phyloP scores from a whole-genome alignment of 352 stramenopile genomes.

The Globisporangium perplexum region DNA sequence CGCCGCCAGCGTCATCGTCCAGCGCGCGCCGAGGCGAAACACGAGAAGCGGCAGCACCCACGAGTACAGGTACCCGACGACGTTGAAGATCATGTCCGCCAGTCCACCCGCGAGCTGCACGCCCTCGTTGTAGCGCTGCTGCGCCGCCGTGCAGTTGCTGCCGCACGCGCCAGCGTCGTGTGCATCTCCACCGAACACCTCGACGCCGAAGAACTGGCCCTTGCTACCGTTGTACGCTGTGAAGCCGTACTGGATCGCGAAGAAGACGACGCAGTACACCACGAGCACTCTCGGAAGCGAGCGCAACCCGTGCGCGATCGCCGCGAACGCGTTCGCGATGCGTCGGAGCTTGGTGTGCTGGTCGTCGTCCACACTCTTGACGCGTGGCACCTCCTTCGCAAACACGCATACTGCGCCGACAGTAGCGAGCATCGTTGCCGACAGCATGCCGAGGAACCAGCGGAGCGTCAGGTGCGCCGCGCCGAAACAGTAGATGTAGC shows the following conservation, averaged over 20 bases:
- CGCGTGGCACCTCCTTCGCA: slow-evolving; percentile 32
- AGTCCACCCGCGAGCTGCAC: slow-evolving; percentile 36
- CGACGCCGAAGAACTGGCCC: slow-evolving; percentile 53
- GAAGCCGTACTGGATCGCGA: slow-evolving; percentile 44
- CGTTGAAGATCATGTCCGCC: slow-evolving; percentile 33
- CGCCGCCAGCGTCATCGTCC: slow-evolving; percentile 22
- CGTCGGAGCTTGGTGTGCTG: slow-evolving; percentile 13
- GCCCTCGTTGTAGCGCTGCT: slow-evolving; percentile 35
- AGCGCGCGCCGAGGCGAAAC: slow-evolving; percentile 24
- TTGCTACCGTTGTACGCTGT: slow-evolving; percentile 57
- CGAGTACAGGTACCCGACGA: slow-evolving; percentile 37
- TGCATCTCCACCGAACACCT: slow-evolving; percentile 35
- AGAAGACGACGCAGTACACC: slow-evolving; percentile 45
- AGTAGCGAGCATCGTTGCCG: slow-evolving; percentile 49
- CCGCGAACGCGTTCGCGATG: slow-evolving; percentile 31
- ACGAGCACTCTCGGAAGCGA: slow-evolving; percentile 29
- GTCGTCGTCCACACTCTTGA: slow-evolving; percentile 14
- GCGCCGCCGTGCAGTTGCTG: slow-evolving; percentile 24
- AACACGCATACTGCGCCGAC: slow-evolving; percentile 50
- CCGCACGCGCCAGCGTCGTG: slow-evolving; percentile 34
- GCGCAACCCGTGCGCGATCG: slow-evolving; percentile 39
- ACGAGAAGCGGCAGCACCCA: slow-evolving; percentile 38
- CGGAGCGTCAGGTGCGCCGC: slow-evolving; percentile 56
- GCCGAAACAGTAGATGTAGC: slow-evolving; percentile 70
- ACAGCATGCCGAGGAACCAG: slow-evolving; percentile 72